Base-by-base conservation (phyloP, 2,329 filamentous ascomycete species). In the Pseudopithomyces maydicus region DNA sequence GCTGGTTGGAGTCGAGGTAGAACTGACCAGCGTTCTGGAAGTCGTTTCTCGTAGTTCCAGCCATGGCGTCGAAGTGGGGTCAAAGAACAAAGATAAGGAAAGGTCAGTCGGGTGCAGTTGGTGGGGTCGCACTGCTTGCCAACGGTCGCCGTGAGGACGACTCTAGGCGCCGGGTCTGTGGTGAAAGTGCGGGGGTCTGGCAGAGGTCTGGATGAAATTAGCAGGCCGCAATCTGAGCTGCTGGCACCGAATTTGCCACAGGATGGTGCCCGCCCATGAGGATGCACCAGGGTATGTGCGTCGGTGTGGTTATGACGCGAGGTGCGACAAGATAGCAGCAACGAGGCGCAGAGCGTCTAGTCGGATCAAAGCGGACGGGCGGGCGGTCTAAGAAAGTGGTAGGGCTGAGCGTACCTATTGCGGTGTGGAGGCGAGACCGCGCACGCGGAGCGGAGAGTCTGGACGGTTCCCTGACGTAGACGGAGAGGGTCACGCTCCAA, bases 1-100 rank as follows among this genome's bases (percentile, higher is more conserved):
- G 79, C 63, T 83, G 79, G 43, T 76, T 76, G 35, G 74, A 68
- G 46, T 79, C 78, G 49, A 82, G 78, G 57, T 80, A 80, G 61
- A 73, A 75, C 32, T 72, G 74, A 44, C 75, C 71, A 38, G 74
- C 74, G 64, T 74, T 76, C 62, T 73, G 72, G 63, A 74, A 74
- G 57, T 75, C 70, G 69, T 74, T 76, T 59, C 66, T 64, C 32
- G 63, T 59, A 20, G 73, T 69, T 54, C 73, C 73, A 52, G 74
- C 73, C 74, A 77, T 77, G 38, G 64, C 63, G 63, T 52, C 38
- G 42, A 59, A 66, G 68, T 54, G 65, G 65, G 63, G 67, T 62
- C 56, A 45, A 45, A 36, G 50, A 15, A 19, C 39, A 12, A 29
- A 26, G 32, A 45, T 29, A 38, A 52, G 10, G 41, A 12, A 20